A percentile compares a stretch with the other conserved stretches of the same genome.
Evolutionary conservation across 331 rosid species (phyloP).

Genomic region (Pyracantha coccinea): DNA sequence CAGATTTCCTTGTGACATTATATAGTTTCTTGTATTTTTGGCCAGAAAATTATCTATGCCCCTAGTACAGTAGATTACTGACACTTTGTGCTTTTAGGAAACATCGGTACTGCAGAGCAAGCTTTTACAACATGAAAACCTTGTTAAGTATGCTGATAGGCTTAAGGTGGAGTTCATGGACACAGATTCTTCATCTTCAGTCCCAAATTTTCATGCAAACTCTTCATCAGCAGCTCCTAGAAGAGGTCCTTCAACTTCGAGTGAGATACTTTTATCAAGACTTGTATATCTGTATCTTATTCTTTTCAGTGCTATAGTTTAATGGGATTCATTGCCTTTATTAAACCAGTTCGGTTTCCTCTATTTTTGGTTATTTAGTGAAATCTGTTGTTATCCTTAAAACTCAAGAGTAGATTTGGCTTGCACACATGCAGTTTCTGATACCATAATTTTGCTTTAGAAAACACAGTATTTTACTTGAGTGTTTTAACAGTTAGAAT

Average conservation of each 20-base stretch:
- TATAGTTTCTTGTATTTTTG: not conserved
- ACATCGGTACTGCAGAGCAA: constrained; percentile 51
- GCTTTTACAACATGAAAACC: constrained; percentile 53
- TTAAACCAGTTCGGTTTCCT: not conserved
- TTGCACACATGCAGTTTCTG: not conserved
- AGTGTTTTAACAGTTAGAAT: not conserved
- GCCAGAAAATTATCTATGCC: too few species aligned
- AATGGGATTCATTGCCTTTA: not conserved
- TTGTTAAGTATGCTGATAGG: constrained; percentile 57
- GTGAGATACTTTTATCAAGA: constrained; percentile 35
- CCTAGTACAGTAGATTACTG: constrained; percentile 1
- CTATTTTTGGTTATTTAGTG: not conserved
- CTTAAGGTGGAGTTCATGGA: constrained; percentile 37
- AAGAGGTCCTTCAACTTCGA: constrained; percentile 42
- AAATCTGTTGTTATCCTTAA: not conserved
- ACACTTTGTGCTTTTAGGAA: constrained; percentile 39
- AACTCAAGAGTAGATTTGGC: not conserved
- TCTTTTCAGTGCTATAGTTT: not conserved
- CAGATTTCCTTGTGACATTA: not conserved
- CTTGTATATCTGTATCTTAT: not conserved
- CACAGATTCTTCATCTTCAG: constrained; percentile 35
- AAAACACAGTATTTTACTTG: not conserved
- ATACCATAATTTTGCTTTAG: not conserved
- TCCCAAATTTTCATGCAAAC: constrained; percentile 23
- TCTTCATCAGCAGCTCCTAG: constrained; percentile 52